Conservation (phyloP, 2,329 filamentous ascomycete species). For the Botrytis fragariae region DNA sequence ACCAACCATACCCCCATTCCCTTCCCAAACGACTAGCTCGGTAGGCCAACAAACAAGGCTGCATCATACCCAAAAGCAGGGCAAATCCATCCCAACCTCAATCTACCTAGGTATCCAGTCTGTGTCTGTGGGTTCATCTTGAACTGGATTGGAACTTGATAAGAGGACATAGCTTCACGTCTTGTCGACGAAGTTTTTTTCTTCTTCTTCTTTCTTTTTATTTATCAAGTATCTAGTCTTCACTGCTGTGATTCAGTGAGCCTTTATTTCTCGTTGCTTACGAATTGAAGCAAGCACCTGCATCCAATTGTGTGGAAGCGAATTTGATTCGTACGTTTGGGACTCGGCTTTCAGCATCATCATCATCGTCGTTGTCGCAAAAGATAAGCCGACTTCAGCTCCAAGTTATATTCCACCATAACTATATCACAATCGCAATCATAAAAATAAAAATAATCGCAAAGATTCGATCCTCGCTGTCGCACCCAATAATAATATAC, state of each 20-base stretch:
- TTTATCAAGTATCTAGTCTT: not conserved
- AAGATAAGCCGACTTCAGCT: slow-evolving; percentile 16
- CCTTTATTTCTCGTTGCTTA: not conserved
- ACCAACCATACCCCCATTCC: not conserved
- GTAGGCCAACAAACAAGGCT: slow-evolving; percentile 2
- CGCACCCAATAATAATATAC: not conserved
- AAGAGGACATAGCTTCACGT: slow-evolving; percentile 11
- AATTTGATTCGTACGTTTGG: slow-evolving; percentile 3
- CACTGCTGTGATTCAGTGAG: not conserved
- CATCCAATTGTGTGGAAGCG: not conserved
- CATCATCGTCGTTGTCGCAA: slow-evolving; percentile 12
- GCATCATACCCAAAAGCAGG: slow-evolving; percentile 10
- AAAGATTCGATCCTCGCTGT: not conserved
- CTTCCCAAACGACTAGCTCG: not conserved
- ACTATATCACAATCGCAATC: not conserved
- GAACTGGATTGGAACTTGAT: not conserved
- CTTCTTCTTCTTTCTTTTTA: not conserved
- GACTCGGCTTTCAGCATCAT: not conserved
- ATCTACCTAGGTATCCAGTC: not conserved
- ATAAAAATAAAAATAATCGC: not conserved
- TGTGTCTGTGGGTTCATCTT: not conserved
- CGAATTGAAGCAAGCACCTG: not conserved
- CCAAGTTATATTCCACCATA: not conserved
- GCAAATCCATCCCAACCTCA: slow-evolving; percentile 7
- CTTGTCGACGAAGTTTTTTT: too few species aligned